A percentile compares a stretch with the other conserved stretches of the same genome.
These are phyloP conservation scores for Gossypium stocksii DNA, from an alignment of 345 rosid species.

Conservation along the genomic window DNA sequence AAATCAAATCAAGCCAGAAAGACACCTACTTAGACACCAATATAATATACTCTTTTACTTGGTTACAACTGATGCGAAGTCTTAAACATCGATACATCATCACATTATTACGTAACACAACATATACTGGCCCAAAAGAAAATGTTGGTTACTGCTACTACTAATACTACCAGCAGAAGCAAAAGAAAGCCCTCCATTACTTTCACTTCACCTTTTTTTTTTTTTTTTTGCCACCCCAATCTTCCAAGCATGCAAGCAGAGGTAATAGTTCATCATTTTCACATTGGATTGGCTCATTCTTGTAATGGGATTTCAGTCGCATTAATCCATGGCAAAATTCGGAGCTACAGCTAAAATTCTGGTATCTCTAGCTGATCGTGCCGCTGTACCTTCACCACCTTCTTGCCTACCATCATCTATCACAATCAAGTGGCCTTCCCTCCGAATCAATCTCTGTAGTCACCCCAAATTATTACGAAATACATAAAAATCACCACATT, in stretches of 20 bases:
- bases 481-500: not conserved
- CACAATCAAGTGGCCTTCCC: constrained; percentile 84
- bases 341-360: constrained; percentile 89
- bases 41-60: not conserved
- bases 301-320: not conserved
- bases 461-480: not conserved
- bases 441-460: constrained; percentile 73
- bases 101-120: too few species aligned
- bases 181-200: too few species aligned
- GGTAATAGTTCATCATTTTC: not conserved
- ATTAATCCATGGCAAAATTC: constrained; percentile 70
- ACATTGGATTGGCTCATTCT: not conserved
- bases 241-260: not conserved
- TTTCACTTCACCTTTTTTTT: too few species aligned
- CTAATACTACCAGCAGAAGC: too few species aligned
- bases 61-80: too few species aligned
- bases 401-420: constrained; percentile 66
- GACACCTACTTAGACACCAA: not conserved
- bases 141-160: too few species aligned
- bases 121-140: too few species aligned
- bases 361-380: constrained; percentile 48
- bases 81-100: too few species aligned
- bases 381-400: constrained; percentile 39
- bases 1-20: not conserved
- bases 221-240: not conserved